Percentiles rank a stretch among this genome's conserved stretches.
Conservation (phyloP, 495 filamentous ascomycete species). For the Podospora australis region DNA sequence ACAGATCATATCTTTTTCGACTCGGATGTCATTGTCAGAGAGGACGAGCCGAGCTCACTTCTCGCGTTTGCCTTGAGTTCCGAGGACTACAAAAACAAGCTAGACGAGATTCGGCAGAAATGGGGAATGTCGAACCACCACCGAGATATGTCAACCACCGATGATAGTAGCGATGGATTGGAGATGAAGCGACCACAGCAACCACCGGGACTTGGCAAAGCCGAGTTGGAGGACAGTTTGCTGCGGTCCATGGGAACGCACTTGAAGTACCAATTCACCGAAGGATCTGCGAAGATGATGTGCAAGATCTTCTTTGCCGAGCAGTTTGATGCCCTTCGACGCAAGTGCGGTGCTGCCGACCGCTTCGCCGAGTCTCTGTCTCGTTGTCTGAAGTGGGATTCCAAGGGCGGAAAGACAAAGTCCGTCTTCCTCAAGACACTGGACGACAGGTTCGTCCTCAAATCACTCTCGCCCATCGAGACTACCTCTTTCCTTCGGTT, state of each 20-base stretch:
- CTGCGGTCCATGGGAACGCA: constrained; percentile 81
- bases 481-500: constrained; percentile 91
- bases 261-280: constrained; percentile 87
- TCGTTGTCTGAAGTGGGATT: constrained; percentile 95
- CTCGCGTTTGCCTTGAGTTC: constrained; percentile 88
- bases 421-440: constrained; percentile 97
- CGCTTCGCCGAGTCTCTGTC: constrained; percentile 93
- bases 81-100: constrained; percentile 73
- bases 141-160: too few species aligned
- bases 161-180: constrained; percentile 26
- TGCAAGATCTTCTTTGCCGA: constrained; percentile 98
- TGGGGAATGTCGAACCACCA: constrained; percentile 31
- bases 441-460: constrained; percentile 80
- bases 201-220: constrained; percentile 25
- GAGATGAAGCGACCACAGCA: constrained; percentile 19
- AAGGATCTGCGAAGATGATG: constrained; percentile 85
- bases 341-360: constrained; percentile 86
- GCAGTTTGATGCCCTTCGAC: constrained; percentile 90
- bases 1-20: constrained; percentile 95
- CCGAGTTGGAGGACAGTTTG: constrained; percentile 68
- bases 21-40: constrained; percentile 93
- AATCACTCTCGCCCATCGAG: constrained; percentile 79
- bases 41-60: constrained; percentile 94
- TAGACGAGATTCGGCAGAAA: constrained; percentile 61
- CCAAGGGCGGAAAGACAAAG: constrained; percentile 95